Evolutionary conservation across 306 rosid genomes (phyloP), one percentile per base, ranked within the genome.

Genomic region (Morella rubra): DNA sequence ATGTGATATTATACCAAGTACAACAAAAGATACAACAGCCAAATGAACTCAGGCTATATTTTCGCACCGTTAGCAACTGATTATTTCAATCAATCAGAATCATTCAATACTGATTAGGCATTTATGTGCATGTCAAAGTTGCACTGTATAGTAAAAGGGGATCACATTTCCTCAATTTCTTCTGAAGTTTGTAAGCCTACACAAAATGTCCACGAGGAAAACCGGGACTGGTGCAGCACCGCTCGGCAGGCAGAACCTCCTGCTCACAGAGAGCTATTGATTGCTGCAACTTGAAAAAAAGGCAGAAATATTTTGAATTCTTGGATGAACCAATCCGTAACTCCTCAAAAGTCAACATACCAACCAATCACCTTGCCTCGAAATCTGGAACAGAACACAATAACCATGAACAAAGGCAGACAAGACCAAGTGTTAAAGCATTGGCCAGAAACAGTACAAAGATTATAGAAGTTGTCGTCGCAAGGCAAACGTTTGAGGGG

Each of bases 341-440:
- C 82, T 79, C 69, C 71, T 82, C 74, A 79, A 81, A 76, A 81
- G 77, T 72, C 84, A 84, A 76, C 51, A 80, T 79, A 71, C 76
- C 90, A 85, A 72, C 91, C 81, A 86, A 81, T 91, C 97, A 94
- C 83, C 96, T 88, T 27, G 81, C 86, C 88, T 86, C 90, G 77
- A 20, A 79, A 82, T 85, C 97, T 96, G 98, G 86, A 79, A 96
- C 81, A 89, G 85, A 55, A 76, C 77, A 81, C 80, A 74, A 71
- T 73, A 79, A 62, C 20, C 64, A 83, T 73, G 76, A 69, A 69
- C 46, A 74, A 77, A 56, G 80, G 32, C 51, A 76, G 55, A 44
- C 11, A 55, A 44, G 24, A 78, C 13, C 8, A 45, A 20, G 44
- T 16, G 24, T 19, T 5, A 18, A 79, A 51, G 55, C 13, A 18